Evolutionary conservation across 176 grass and related monocot genomes (phyloP).

Genomic region (Cymbopogon citratus): DNA sequence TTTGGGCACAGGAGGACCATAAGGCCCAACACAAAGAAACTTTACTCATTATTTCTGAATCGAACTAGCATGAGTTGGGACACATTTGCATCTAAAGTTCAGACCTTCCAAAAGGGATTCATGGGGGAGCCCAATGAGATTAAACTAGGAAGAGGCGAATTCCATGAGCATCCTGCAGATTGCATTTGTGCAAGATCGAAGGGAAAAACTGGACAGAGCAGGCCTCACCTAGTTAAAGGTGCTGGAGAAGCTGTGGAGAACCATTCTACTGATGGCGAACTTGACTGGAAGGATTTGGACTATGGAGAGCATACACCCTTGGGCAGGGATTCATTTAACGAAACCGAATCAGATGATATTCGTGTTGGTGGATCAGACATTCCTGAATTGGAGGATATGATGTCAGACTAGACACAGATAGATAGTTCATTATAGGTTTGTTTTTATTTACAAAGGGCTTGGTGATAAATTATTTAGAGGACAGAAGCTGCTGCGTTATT

Average conservation of each 20-base stretch:
- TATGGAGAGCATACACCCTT: constrained; percentile 72
- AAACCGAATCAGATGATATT: constrained; percentile 42
- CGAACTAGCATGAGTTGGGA: constrained; percentile 76
- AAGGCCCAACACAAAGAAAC: constrained; percentile 89
- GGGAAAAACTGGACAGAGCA: constrained; percentile 18
- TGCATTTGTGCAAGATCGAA: constrained; percentile 69
- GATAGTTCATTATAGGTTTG: constrained; percentile 23
- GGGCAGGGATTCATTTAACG: constrained; percentile 39
- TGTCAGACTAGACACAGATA: constrained; percentile 53
- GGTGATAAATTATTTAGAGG: not conserved
- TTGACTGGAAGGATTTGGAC: constrained; percentile 75
- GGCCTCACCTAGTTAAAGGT: constrained; percentile 14
- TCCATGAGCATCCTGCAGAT: constrained; percentile 81
- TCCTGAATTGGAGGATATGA: constrained; percentile 49
- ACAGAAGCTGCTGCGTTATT: constrained; percentile 31
- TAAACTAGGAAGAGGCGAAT: constrained; percentile 82
- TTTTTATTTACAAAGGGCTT: not conserved
- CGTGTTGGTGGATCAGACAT: constrained; percentile 41
- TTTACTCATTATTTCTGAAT: constrained; percentile 76
- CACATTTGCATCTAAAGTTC: constrained; percentile 73
- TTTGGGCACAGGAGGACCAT: constrained; percentile 97
- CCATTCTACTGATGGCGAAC: constrained; percentile 34
- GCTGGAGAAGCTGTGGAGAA: constrained; percentile 25
- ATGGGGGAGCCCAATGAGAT: constrained; percentile 93
- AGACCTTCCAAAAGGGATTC: constrained; percentile 65